Conservation (phyloP, 2,329 filamentous ascomycete species). For the Fusarium sp. region DNA sequence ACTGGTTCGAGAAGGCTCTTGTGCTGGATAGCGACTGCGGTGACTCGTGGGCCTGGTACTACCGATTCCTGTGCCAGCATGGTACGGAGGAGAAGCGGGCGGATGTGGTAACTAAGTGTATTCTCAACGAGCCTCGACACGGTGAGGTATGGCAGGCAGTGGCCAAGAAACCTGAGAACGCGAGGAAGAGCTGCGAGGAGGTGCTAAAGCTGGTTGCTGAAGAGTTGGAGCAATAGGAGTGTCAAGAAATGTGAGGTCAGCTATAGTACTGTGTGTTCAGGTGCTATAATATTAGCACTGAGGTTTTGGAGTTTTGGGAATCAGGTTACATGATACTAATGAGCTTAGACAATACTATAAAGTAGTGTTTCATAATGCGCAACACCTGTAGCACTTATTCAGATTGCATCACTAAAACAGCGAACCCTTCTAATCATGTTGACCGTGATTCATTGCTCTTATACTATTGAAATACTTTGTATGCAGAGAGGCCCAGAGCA, state of each 20-base stretch:
- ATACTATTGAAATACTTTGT: conserved; percentile 35
- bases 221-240: conserved; percentile 52
- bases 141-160: conserved; percentile 93
- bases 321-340: conserved; percentile 27
- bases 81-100: conserved; percentile 93
- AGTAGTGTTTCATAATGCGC: neutral
- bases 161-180: conserved; percentile 88
- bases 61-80: conserved; percentile 92
- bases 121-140: conserved; percentile 88
- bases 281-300: conserved; percentile 8
- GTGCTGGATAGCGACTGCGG: conserved; percentile 88
- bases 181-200: conserved; percentile 81
- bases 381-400: neutral
- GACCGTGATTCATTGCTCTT: conserved; percentile 37
- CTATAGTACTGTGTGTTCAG: conserved; percentile 3
- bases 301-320: conserved; percentile 32
- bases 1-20: conserved; percentile 97
- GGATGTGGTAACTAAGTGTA: conserved; percentile 86
- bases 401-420: neutral
- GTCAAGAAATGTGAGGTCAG: neutral
- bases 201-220: conserved; percentile 84
- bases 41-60: conserved; percentile 99
- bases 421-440: neutral
- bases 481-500: conserved; percentile 22
- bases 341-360: conserved; percentile 33